A percentile compares a stretch with the other conserved stretches of the same genome.
Conservation (phyloP, 495 filamentous ascomycete species). For the Cladorrhinum samala region DNA sequence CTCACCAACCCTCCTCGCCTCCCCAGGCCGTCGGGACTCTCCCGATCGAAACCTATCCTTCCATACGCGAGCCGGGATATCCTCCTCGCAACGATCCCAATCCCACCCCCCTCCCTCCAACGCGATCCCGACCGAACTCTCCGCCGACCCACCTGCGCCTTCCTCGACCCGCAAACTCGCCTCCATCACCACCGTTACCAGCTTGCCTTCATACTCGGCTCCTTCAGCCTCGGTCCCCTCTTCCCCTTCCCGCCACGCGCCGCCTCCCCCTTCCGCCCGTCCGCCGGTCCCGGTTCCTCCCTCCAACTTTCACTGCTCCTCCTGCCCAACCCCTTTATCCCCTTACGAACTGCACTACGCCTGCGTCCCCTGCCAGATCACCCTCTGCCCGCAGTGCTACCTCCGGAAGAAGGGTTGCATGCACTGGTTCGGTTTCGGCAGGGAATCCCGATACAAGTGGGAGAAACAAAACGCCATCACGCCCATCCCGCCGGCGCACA, state of each 20-base stretch:
- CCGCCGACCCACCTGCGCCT: neutral
- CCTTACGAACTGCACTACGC: constrained; percentile 78
- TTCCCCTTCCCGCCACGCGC: constrained; percentile 13
- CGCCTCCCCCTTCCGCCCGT: constrained; percentile 28
- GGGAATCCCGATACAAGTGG: constrained; percentile 56
- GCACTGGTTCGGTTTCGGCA: constrained; percentile 72
- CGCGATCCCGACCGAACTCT: neutral
- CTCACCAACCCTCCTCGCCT: neutral
- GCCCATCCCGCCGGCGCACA: constrained; percentile 52
- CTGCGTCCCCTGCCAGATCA: constrained; percentile 61
- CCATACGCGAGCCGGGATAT: neutral
- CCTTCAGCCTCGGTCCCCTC: constrained; percentile 10
- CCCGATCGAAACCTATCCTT: neutral
- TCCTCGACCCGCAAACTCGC: neutral
- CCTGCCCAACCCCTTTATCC: constrained; percentile 60
- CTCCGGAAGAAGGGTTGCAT: constrained; percentile 65
- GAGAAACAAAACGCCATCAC: constrained; percentile 27
- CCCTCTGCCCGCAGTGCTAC: constrained; percentile 76
- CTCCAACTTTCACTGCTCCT: constrained; percentile 55
- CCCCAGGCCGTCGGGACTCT: neutral
- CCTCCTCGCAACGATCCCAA: neutral
- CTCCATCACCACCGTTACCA: neutral
- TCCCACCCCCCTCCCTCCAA: neutral
- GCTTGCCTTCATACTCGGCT: constrained; percentile 10
- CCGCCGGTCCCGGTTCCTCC: too few species aligned